phyloP scores from a whole-genome alignment of 305 asterid species.

The Caryopteris hybrid region DNA sequence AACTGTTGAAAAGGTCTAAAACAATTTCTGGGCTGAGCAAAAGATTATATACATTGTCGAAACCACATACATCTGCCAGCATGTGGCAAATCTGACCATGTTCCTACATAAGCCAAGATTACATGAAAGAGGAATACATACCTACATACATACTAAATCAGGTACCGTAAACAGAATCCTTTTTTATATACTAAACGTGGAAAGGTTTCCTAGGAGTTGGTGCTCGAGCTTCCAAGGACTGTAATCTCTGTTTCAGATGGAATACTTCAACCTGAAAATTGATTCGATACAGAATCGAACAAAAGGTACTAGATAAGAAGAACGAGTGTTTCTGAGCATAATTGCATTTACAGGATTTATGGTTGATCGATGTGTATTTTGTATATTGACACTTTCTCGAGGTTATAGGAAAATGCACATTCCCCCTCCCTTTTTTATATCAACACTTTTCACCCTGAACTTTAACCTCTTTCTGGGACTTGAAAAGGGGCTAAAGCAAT shows the following conservation, averaged over 20 bases:
- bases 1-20: not conserved
- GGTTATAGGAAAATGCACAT: too few species aligned
- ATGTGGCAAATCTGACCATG: not conserved
- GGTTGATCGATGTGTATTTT: too few species aligned
- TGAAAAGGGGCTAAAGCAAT: too few species aligned
- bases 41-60: constrained; percentile 9
- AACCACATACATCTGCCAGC: constrained; percentile 8
- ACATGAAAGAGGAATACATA: constrained; percentile 1
- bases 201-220: constrained; percentile 93
- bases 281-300: not conserved
- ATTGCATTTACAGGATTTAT: not conserved
- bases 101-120: not conserved
- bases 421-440: too few species aligned
- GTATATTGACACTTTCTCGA: too few species aligned
- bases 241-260: constrained; percentile 90
- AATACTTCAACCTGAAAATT: constrained; percentile 80
- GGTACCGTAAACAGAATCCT: not conserved
- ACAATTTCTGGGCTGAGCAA: not conserved
- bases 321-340: not conserved
- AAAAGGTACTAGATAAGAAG: not conserved
- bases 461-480: too few species aligned
- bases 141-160: constrained; percentile 3
- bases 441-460: too few species aligned
- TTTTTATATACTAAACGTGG: constrained; percentile 40
- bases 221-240: constrained; percentile 77